Evolutionary conservation across 164 flowering plant genomes (phyloP).

Genomic region (Buxus sempervirens): DNA sequence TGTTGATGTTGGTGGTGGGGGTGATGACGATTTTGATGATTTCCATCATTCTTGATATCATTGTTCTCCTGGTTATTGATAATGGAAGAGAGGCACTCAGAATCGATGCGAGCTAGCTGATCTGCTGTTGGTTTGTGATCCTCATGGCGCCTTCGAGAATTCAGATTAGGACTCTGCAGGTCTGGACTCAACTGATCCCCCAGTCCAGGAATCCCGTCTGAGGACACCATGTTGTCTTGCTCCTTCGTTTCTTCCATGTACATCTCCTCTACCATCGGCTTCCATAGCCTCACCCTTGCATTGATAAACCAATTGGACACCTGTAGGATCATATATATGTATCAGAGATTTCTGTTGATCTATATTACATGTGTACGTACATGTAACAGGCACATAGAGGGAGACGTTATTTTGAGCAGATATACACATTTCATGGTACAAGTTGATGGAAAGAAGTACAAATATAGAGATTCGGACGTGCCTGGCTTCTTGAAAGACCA

Average conservation of each 20-base stretch:
- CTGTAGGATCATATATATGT: conserved; percentile 27
- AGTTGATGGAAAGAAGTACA: neutral
- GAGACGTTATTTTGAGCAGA: neutral
- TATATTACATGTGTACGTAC: neutral
- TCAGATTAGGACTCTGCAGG: conserved; percentile 5
- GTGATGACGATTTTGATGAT: conserved; percentile 16
- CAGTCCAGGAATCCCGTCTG: conserved; percentile 28
- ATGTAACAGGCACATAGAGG: no score
- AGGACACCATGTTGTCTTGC: conserved; percentile 32
- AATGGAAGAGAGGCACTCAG: conserved; percentile 75
- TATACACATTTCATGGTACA: neutral
- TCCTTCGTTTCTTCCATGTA: conserved; percentile 89
- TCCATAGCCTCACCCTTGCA: conserved; percentile 97
- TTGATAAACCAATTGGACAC: conserved; percentile 98
- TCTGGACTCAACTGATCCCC: conserved; percentile 14
- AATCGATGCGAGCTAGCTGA: conserved; percentile 54
- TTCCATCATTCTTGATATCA: conserved; percentile 11
- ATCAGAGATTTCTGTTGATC: neutral
- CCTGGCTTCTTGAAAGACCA: conserved; percentile 97
- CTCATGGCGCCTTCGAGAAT: conserved; percentile 9
- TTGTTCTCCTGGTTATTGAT: conserved; percentile 46
- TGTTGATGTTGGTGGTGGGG: conserved; percentile 15
- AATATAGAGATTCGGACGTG: conserved; percentile 35
- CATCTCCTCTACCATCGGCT: conserved; percentile 98
- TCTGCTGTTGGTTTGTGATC: conserved; percentile 67